phyloP scores from a whole-genome alignment of 176 grass and related monocot genomes.

The Ampelocalamus luodianensis region DNA sequence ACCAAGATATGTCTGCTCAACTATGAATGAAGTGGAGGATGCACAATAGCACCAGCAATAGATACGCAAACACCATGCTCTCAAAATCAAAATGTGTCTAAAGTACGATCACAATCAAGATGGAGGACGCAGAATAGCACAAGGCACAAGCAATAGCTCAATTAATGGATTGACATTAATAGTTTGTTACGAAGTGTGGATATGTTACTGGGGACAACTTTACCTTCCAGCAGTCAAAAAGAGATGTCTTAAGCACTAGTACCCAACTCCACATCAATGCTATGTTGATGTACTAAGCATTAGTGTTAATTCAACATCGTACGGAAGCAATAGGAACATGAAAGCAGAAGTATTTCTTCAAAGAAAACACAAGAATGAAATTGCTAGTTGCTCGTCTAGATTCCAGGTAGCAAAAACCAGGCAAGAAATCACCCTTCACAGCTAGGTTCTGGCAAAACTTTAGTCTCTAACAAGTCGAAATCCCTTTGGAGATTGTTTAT shows the following conservation, averaged over 20 bases:
- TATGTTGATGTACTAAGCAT: neutral
- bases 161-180: neutral
- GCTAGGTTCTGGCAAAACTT: neutral
- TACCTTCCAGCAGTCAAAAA: constrained; percentile 16
- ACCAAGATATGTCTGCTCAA: neutral
- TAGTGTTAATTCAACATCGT: neutral
- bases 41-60: neutral
- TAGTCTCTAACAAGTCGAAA: neutral
- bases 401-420: neutral
- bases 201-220: neutral
- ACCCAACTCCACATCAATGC: neutral
- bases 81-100: neutral
- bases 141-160: neutral
- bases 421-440: neutral
- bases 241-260: neutral
- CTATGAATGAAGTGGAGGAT: neutral
- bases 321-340: neutral
- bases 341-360: neutral
- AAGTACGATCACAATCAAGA: neutral
- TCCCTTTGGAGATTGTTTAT: too few relatives aligned
- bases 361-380: neutral
- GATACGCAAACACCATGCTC: neutral
- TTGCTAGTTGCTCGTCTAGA: neutral
- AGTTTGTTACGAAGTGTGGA: neutral
- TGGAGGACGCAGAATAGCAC: neutral